Conservation (phyloP, 768 basidiomycete genomes). For the Rhizopogon rudus region DNA sequence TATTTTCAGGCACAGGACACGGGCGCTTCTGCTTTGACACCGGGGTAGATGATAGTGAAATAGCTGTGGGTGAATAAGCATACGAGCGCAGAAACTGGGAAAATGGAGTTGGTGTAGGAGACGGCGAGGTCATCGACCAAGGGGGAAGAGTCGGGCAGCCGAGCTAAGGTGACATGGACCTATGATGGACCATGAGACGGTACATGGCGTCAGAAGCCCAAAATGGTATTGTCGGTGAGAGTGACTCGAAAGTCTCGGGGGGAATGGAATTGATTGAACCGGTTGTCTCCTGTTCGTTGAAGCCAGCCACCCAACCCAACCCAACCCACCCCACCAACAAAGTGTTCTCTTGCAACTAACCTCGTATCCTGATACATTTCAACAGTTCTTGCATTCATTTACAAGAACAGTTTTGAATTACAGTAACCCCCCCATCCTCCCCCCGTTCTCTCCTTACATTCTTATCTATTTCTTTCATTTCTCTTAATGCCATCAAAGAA, state of each 20-base stretch:
- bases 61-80: constrained; percentile 10
- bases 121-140: background rate
- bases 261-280: background rate
- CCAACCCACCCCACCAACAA: no score
- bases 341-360: background rate
- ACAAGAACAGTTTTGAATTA: constrained; percentile 16
- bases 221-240: background rate
- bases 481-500: constrained; percentile 28
- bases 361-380: background rate
- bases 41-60: background rate
- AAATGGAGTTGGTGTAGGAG: background rate
- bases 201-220: background rate
- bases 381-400: constrained; percentile 26
- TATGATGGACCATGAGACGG: background rate
- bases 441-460: background rate
- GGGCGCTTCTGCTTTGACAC: background rate
- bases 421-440: no score
- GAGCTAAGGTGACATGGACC: background rate
- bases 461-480: constrained; percentile 12
- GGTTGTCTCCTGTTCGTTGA: background rate
- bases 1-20: background rate
- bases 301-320: background rate
- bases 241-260: background rate
- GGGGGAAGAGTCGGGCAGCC: no score
- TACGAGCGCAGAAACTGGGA: constrained; percentile 10